Conservation (phyloP, 345 rosid genomes). For the Populus tremula region DNA sequence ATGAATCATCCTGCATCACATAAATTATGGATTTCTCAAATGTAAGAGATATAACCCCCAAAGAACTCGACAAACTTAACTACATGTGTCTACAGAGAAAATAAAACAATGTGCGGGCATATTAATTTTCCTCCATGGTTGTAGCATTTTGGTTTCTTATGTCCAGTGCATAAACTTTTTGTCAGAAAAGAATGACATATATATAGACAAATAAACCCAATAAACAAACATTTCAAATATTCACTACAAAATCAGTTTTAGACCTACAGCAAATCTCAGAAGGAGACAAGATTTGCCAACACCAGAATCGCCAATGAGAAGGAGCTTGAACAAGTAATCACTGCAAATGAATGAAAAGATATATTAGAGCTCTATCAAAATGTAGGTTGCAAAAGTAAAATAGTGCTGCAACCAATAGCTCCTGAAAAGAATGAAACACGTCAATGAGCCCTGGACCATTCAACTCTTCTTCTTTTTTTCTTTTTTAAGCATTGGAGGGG, state of each 20-base stretch:
- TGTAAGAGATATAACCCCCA: not conserved
- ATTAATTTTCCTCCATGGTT: not conserved
- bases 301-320: slow-evolving; percentile 21
- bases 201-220: too few species aligned
- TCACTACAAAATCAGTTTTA: not conserved
- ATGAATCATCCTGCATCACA: slow-evolving; percentile 60
- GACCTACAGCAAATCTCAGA: slow-evolving; percentile 17
- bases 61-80: not conserved
- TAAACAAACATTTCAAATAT: not conserved
- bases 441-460: too few species aligned
- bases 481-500: too few species aligned
- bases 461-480: too few species aligned
- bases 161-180: not conserved
- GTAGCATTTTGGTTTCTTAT: not conserved
- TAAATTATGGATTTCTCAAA: slow-evolving; percentile 1
- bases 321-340: slow-evolving; percentile 22
- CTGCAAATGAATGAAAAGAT: not conserved
- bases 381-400: not conserved
- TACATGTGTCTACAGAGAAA: not conserved
- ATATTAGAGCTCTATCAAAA: not conserved
- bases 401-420: not conserved
- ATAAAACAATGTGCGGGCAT: not conserved
- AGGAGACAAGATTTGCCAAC: slow-evolving; percentile 17
- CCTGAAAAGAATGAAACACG: too few species aligned
- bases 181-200: not conserved